A percentile compares a stretch with the other conserved stretches of the same genome.
phyloP scores from a whole-genome alignment of 2,329 filamentous ascomycete genomes.

The Cladophialophora carrionii region DNA sequence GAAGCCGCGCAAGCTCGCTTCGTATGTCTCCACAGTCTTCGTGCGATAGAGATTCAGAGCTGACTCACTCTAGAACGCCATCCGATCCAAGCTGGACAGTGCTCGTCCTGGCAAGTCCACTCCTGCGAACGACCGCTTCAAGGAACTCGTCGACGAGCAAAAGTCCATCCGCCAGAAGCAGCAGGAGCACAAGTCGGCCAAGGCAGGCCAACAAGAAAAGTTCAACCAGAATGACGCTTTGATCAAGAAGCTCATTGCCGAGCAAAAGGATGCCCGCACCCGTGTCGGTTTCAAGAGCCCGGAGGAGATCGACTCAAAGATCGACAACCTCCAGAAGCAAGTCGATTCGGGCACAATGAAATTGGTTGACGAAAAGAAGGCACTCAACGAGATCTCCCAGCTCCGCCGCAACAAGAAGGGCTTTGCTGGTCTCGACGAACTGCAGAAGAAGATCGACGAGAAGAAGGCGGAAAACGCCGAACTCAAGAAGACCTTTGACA shows the following conservation, averaged over 20 bases:
- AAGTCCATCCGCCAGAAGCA: constrained; percentile 86
- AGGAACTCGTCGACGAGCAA: constrained; percentile 69
- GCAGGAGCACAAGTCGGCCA: constrained; percentile 80
- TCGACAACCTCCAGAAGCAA: constrained; percentile 77
- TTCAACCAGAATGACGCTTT: constrained; percentile 90
- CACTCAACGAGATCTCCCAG: constrained; percentile 76
- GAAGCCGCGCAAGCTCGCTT: constrained; percentile 72
- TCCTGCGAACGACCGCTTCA: constrained; percentile 77
- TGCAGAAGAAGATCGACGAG: constrained; percentile 86
- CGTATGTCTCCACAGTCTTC: constrained; percentile 50
- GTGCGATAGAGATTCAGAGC: constrained; percentile 6
- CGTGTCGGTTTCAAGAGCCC: constrained; percentile 82
- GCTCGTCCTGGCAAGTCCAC: constrained; percentile 78
- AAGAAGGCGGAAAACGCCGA: constrained; percentile 85
- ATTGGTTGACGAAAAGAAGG: constrained; percentile 96
- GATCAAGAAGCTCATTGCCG: constrained; percentile 78
- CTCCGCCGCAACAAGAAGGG: constrained; percentile 89
- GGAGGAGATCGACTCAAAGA: constrained; percentile 85
- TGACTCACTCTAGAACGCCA: constrained; percentile 65
- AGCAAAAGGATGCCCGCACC: constrained; percentile 83
- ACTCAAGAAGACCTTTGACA: constrained; percentile 85
- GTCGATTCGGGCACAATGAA: constrained; percentile 91
- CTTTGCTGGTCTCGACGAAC: constrained; percentile 80
- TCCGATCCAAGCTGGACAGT: constrained; percentile 85
- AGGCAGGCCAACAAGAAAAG: constrained; percentile 78